phyloP scores from a whole-genome alignment of 257 asterid genomes.

The Rehmannia glutinosa region DNA sequence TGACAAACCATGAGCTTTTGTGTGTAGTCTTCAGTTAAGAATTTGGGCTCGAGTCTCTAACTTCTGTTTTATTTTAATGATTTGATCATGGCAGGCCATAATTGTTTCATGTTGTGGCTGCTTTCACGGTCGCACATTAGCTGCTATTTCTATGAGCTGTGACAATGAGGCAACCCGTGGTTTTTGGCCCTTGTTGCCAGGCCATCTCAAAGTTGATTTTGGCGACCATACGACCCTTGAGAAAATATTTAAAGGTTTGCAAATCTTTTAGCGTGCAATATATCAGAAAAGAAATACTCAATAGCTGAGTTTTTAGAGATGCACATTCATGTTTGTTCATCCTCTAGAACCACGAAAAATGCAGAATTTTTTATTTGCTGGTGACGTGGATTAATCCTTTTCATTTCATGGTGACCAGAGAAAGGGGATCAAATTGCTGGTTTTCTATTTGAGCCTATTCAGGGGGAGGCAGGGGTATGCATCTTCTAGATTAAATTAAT shows the following conservation, averaged over 20 bases:
- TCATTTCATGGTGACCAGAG: constrained; percentile 50
- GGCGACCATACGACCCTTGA: constrained; percentile 73
- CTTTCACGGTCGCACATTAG: constrained; percentile 96
- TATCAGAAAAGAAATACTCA: not conserved
- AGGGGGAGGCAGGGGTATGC: constrained; percentile 99
- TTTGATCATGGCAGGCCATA: constrained; percentile 55
- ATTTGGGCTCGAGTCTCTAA: not conserved
- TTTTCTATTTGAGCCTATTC: constrained; percentile 95
- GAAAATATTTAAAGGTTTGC: constrained; percentile 70
- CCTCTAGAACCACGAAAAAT: too few relatives aligned
- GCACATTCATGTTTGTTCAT: not conserved
- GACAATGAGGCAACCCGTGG: constrained; percentile 95
- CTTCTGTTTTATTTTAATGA: not conserved
- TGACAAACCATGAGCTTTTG: not conserved
- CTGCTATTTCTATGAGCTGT: constrained; percentile 95
- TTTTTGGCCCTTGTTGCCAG: constrained; percentile 86
- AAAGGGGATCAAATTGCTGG: constrained; percentile 90
- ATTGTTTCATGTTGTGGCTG: constrained; percentile 98
- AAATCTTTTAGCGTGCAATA: constrained; percentile 14
- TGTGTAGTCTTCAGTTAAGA: not conserved
- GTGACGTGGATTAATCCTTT: constrained; percentile 14
- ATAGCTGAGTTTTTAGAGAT: not conserved
- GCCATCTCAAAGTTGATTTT: constrained; percentile 85
- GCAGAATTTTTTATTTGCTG: not conserved
- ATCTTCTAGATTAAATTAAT: constrained; percentile 18